phyloP scores from a whole-genome alignment of 2,329 filamentous ascomycete genomes.

The Fusarium brevicatenulatum region DNA sequence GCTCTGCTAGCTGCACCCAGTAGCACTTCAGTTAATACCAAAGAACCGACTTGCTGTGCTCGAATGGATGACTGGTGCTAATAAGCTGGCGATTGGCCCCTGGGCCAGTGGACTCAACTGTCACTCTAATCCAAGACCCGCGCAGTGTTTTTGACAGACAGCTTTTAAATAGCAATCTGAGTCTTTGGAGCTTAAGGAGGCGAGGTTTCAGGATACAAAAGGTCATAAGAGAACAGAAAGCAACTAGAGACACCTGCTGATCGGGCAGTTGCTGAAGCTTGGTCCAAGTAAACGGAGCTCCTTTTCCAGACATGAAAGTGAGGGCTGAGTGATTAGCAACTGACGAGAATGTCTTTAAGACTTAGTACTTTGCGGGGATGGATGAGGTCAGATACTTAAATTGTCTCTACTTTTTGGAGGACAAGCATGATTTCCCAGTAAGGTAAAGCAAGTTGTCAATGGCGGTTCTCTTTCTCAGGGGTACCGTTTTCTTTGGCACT shows the following conservation, averaged over 20 bases:
- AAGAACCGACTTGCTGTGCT: fast-evolving
- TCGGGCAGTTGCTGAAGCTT: neutral
- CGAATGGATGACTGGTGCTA: neutral
- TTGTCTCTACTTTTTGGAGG: neutral
- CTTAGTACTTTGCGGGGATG: neutral
- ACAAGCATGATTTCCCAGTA: too few species aligned
- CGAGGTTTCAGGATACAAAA: neutral
- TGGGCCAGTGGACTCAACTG: neutral
- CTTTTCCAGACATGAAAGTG: neutral
- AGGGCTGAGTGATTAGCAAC: too few species aligned
- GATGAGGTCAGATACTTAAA: neutral
- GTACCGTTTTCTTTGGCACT: neutral
- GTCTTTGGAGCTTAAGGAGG: neutral
- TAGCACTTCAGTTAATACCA: too few species aligned
- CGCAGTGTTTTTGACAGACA: neutral
- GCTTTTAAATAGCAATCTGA: neutral
- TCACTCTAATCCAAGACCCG: neutral
- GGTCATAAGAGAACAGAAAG: neutral
- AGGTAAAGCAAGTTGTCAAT: neutral
- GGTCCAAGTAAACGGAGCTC: too few species aligned
- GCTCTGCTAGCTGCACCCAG: neutral
- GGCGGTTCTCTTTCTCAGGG: too few species aligned
- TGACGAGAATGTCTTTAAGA: too few species aligned
- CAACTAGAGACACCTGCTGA: neutral
- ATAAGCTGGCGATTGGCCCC: neutral